Base-by-base conservation (phyloP, 2,329 filamentous ascomycete genomes). In the Pezicula neosporulosa region DNA sequence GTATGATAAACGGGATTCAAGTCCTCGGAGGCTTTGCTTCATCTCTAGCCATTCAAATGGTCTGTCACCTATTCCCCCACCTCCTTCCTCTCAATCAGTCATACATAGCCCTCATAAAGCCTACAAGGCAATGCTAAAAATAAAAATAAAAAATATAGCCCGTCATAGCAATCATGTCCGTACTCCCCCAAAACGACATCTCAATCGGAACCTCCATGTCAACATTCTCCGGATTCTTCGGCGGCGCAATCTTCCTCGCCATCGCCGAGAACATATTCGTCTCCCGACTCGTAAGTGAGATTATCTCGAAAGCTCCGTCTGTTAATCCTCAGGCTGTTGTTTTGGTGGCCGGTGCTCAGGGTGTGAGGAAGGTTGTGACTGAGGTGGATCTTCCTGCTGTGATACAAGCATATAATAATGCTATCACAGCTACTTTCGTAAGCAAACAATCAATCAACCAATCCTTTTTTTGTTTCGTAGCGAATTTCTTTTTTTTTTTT, bases 211-310 rank as follows among this genome's bases (percentile, higher is more conserved):
- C 79, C 27, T 73, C 79, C 13, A 74, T 77, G 57, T 73, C 71
- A 52, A 77, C 82, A 59, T 83, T 82, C 58, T 68, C 72, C 19
- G 79, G 82, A 63, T 79, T 80, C 59, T 70, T 83, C 5, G 80
- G 80, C 19, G 78, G 77, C 30, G 75, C 80, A 27, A 67, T 83
- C 35, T 82, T 82, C 58, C 75, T 81, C 2, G 73, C 77, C 2
- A 77, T 80, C n/a, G 78, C 75, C 1, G 76, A 82, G 60, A 74
- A 75, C 3, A 72, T 81, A 37, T 57, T 61, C 63, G 63, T 54
- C n/a, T 52, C 51, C 2, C 47, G 49, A 6, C 51, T 60, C 7
- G 28, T 53, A 2, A 44, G 45, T 12, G 28, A 44, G 1, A 38
- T 77, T 0, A 47, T 51, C 1, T 16, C 38, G 3, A 62, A 66